These are phyloP conservation scores for Tulasnella sp. DNA, from an alignment of 768 basidiomycete genomes.

Conservation along the genomic window DNA sequence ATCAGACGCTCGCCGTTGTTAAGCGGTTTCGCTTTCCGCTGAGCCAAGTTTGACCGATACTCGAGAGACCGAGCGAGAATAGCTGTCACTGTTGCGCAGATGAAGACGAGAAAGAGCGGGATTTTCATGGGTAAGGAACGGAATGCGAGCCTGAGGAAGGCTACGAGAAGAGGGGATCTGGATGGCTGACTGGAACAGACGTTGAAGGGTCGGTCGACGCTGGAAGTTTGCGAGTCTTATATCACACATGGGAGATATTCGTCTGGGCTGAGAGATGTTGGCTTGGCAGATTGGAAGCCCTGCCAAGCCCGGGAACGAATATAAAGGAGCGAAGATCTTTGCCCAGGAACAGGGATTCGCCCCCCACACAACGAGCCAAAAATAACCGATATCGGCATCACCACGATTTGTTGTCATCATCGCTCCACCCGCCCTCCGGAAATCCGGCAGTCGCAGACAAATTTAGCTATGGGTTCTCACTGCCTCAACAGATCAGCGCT, in stretches of 20 bases:
- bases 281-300: neutral
- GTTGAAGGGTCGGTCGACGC: neutral
- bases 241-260: neutral
- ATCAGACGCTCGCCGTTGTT: neutral
- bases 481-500: too few relatives aligned
- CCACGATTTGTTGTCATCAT: too few relatives aligned
- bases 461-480: neutral
- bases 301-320: neutral
- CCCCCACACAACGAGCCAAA: too few relatives aligned
- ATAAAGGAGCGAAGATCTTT: too few relatives aligned
- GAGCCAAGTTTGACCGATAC: neutral
- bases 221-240: neutral
- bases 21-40: neutral
- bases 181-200: neutral
- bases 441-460: too few relatives aligned
- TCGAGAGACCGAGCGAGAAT: neutral
- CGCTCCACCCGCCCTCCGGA: too few relatives aligned
- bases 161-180: neutral
- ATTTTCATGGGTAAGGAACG: constrained; percentile 2
- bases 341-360: too few relatives aligned
- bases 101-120: neutral
- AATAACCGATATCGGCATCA: too few relatives aligned
- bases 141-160: neutral
- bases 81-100: neutral
- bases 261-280: neutral